These are phyloP conservation scores for Raffaelea ambrosiae DNA, from an alignment of 2,329 filamentous ascomycete genomes.

Conservation along the genomic window DNA sequence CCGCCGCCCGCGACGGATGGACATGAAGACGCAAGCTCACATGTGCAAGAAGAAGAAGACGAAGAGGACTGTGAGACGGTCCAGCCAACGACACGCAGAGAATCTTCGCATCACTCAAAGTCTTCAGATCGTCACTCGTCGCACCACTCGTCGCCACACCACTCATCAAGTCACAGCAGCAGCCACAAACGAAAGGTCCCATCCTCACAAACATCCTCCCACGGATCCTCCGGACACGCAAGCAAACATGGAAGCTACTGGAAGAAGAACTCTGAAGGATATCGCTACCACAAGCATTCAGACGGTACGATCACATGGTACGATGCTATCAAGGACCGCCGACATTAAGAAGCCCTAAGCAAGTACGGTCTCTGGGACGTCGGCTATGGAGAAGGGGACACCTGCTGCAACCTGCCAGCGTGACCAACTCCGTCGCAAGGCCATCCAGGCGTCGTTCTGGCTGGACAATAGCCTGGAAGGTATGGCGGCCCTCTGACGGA, in stretches of 20 bases:
- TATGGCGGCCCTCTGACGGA: too few species aligned
- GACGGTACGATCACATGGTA: conserved; percentile 6
- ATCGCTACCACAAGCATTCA: conserved; percentile 5
- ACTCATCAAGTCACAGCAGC: neutral
- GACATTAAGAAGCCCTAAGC: neutral
- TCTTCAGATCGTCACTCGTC: neutral
- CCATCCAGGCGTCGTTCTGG: too few species aligned
- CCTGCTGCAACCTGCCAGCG: neutral
- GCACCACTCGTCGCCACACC: neutral
- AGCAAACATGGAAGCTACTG: conserved; percentile 5
- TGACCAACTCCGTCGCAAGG: too few species aligned
- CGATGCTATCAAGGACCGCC: neutral
- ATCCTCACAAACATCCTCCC: conserved; percentile 1
- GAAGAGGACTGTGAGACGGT: neutral
- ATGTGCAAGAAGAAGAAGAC: neutral
- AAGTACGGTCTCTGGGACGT: neutral
- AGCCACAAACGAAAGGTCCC: conserved; percentile 6
- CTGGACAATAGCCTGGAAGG: too few species aligned
- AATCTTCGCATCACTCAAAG: neutral
- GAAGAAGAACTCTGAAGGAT: conserved; percentile 3
- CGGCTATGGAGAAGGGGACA: neutral
- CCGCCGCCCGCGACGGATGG: neutral
- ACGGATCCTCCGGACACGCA: neutral
- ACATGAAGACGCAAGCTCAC: neutral
- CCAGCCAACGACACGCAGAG: neutral